Conservation (phyloP, 2,329 filamentous ascomycete genomes). For the Ophiocordyceps australis region DNA sequence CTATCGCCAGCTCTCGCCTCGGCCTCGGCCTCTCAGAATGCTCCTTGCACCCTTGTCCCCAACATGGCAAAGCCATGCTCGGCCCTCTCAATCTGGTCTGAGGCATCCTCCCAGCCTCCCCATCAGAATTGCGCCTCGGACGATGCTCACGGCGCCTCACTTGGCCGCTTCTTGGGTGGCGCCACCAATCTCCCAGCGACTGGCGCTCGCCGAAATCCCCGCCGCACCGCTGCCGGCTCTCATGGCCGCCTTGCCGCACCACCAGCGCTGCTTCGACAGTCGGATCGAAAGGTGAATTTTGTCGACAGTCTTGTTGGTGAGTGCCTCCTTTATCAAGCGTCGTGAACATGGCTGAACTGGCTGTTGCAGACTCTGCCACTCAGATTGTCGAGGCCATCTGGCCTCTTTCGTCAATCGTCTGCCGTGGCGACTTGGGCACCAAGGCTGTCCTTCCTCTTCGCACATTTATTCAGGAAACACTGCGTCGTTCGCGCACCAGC, state of each 20-base stretch:
- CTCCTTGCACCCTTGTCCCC: constrained; percentile 51
- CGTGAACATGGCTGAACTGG: too few species aligned
- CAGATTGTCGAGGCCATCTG: constrained; percentile 96
- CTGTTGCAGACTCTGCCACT: constrained; percentile 68
- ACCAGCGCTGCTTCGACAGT: constrained; percentile 66
- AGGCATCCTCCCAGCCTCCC: constrained; percentile 50
- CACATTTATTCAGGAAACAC: constrained; percentile 93
- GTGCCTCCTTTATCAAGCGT: too few species aligned
- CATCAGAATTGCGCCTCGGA: constrained; percentile 44
- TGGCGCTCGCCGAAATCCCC: constrained; percentile 47
- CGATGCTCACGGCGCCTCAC: constrained; percentile 34
- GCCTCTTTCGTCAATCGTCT: constrained; percentile 72
- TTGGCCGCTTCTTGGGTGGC: constrained; percentile 23
- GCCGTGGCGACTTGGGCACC: constrained; percentile 51
- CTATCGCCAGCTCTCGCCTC: constrained; percentile 32
- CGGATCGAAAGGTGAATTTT: constrained; percentile 84
- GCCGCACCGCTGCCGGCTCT: constrained; percentile 34
- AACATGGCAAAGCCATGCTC: constrained; percentile 62
- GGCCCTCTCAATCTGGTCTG: constrained; percentile 61
- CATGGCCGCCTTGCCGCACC: constrained; percentile 41
- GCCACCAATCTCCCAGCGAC: too few species aligned
- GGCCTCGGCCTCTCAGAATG: constrained; percentile 25
- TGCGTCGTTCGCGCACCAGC: constrained; percentile 85
- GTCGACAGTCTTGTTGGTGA: constrained; percentile 97
- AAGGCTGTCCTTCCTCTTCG: constrained; percentile 76